These are phyloP conservation scores for Epichloe hybrida DNA, from an alignment of 2,329 filamentous ascomycete species.

Conservation along the genomic window DNA sequence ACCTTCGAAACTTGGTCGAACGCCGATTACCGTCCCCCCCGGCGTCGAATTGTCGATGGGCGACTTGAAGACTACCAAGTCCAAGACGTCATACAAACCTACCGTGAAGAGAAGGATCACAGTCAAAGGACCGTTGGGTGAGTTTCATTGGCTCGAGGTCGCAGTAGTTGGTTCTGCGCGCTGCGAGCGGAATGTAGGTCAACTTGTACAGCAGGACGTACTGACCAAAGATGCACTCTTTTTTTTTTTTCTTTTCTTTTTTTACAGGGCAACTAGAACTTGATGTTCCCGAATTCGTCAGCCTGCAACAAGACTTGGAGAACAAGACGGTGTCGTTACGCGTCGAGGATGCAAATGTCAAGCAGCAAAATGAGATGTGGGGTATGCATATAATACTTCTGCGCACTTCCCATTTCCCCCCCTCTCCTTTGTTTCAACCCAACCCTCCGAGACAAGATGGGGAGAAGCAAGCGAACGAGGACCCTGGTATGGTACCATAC, in stretches of 20 bases:
- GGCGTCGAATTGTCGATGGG: slow-evolving; percentile 67
- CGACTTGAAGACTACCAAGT: slow-evolving; percentile 40
- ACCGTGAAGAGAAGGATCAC: slow-evolving; percentile 55
- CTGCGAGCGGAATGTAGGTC: no score
- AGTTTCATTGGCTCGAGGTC: slow-evolving; percentile 13
- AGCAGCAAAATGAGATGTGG: slow-evolving; percentile 90
- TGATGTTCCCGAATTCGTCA: slow-evolving; percentile 66
- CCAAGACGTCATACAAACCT: slow-evolving; percentile 45
- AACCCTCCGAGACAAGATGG: neutral
- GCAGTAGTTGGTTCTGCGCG: neutral
- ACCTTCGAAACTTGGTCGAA: slow-evolving; percentile 74
- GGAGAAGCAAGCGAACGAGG: no score
- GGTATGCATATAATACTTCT: slow-evolving; percentile 37
- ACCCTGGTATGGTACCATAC: neutral
- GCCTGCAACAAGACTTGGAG: slow-evolving; percentile 52
- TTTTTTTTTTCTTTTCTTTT: neutral
- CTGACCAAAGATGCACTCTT: no score
- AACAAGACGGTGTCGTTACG: slow-evolving; percentile 51
- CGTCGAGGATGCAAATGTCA: slow-evolving; percentile 53
- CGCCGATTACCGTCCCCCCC: slow-evolving; percentile 72
- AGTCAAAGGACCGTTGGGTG: slow-evolving; percentile 70
- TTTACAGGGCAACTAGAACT: slow-evolving; percentile 56
- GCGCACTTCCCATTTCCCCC: no score
- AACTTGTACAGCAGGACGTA: no score
- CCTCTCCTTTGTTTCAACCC: neutral